phyloP scores from a whole-genome alignment of 2,329 filamentous ascomycete species.

The Fusarium redolens region DNA sequence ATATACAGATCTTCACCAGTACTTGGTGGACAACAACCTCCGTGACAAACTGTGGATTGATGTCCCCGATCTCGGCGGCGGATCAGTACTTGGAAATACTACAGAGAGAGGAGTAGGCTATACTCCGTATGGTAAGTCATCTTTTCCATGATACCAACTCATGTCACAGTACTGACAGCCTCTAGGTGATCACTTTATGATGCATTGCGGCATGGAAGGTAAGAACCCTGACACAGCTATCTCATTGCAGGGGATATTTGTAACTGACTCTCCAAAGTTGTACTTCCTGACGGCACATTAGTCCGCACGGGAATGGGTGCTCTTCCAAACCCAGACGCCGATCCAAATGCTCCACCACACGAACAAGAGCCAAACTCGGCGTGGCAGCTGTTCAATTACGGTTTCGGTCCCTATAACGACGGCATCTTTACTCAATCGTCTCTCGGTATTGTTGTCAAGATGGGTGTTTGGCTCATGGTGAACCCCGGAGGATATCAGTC shows the following conservation, averaged over 20 bases:
- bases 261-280: neutral
- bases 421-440: constrained; percentile 32
- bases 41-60: constrained; percentile 34
- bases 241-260: neutral
- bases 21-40: constrained; percentile 24
- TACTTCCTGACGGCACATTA: constrained; percentile 24
- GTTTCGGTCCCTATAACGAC: constrained; percentile 32
- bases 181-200: constrained; percentile 32
- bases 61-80: constrained; percentile 32
- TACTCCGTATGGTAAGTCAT: constrained; percentile 28
- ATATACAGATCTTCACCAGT: constrained; percentile 27
- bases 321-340: constrained; percentile 25
- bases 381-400: constrained; percentile 36
- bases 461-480: constrained; percentile 35
- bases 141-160: rapidly evolving
- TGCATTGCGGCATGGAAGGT: constrained; percentile 37
- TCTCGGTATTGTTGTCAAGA: constrained; percentile 34
- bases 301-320: constrained; percentile 36
- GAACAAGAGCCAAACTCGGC: constrained; percentile 30
- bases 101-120: constrained; percentile 34
- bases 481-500: constrained; percentile 32
- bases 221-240: neutral
- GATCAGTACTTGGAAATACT: constrained; percentile 32
- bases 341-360: constrained; percentile 23
- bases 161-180: neutral